Percentiles rank a stretch among this genome's conserved stretches.
Conservation (phyloP, 106 monocot genomes). For the Triglochin maritima region DNA sequence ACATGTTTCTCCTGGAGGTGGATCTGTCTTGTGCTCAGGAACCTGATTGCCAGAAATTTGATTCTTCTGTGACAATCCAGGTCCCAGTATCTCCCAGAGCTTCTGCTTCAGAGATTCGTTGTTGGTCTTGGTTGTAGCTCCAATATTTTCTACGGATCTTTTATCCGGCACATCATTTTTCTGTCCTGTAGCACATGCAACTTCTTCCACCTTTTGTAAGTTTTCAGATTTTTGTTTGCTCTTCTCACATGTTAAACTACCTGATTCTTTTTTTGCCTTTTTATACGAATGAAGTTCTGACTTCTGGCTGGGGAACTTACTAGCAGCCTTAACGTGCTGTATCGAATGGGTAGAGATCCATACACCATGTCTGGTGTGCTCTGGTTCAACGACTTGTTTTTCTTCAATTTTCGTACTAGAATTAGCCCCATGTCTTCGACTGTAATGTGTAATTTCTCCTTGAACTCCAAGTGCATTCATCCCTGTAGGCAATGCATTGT, state of each 20-base stretch:
- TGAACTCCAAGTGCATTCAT: slow-evolving; percentile 9
- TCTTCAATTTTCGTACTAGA: neutral
- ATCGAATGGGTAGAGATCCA: slow-evolving; percentile 34
- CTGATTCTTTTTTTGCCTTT: neutral
- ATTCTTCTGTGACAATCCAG: slow-evolving; percentile 31
- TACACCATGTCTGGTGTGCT: slow-evolving; percentile 2
- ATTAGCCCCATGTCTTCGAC: neutral
- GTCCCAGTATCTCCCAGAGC: slow-evolving; percentile 71
- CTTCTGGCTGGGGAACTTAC: slow-evolving; percentile 5
- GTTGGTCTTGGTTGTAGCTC: slow-evolving; percentile 8
- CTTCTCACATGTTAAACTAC: neutral
- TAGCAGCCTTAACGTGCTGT: slow-evolving; percentile 11
- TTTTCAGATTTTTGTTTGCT: slow-evolving; percentile 19
- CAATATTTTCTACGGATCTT: slow-evolving; percentile 10
- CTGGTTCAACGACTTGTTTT: neutral
- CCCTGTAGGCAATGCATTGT: slow-evolving; percentile 7
- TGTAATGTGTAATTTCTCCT: neutral
- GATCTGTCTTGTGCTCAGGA: slow-evolving; percentile 1
- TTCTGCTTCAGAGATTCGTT: slow-evolving; percentile 45
- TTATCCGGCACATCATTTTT: slow-evolving; percentile 9
- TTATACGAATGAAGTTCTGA: neutral
- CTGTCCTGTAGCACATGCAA: slow-evolving; percentile 21
- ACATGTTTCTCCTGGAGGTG: slow-evolving; percentile 4
- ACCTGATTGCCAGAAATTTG: slow-evolving; percentile 18
- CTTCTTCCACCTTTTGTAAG: slow-evolving; percentile 13